Conservation (phyloP, 257 asterid genomes). For the Ophiorrhiza pumila region DNA sequence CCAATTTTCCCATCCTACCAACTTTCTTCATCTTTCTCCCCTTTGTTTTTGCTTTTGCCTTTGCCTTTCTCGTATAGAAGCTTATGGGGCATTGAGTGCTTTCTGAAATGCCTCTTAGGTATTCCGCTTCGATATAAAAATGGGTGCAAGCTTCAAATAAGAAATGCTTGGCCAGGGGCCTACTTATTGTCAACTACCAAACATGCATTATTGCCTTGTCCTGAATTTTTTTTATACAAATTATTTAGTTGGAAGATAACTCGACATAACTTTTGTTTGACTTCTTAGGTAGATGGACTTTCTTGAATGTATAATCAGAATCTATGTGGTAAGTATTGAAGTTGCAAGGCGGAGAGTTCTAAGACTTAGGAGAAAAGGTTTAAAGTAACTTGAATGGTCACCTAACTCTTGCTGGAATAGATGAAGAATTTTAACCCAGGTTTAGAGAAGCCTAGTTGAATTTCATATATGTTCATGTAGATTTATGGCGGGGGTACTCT, state of each 20-base stretch:
- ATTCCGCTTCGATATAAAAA: not conserved
- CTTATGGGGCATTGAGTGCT: not conserved
- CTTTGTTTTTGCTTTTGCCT: not conserved
- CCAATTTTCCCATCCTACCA: not conserved
- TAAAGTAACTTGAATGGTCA: not conserved
- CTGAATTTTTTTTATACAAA: not conserved
- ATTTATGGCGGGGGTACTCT: not conserved
- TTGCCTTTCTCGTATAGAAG: not conserved
- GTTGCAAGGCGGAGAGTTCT: not conserved
- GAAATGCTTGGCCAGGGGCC: not conserved
- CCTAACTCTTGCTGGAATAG: not conserved
- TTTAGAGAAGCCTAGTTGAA: not conserved
- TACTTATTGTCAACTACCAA: not conserved
- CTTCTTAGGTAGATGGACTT: not conserved
- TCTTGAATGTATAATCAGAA: not conserved
- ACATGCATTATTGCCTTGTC: not conserved
- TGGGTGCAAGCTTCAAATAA: too few species aligned
- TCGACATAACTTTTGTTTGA: not conserved
- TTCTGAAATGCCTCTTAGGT: not conserved
- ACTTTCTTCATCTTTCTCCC: not conserved
- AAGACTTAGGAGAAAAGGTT: not conserved
- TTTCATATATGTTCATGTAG: too few species aligned
- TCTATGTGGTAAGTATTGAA: not conserved
- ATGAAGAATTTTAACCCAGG: not conserved
- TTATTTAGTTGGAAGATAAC: not conserved